Conservation (phyloP, 495 filamentous ascomycete species). For the Lindgomyces ingoldianus region DNA sequence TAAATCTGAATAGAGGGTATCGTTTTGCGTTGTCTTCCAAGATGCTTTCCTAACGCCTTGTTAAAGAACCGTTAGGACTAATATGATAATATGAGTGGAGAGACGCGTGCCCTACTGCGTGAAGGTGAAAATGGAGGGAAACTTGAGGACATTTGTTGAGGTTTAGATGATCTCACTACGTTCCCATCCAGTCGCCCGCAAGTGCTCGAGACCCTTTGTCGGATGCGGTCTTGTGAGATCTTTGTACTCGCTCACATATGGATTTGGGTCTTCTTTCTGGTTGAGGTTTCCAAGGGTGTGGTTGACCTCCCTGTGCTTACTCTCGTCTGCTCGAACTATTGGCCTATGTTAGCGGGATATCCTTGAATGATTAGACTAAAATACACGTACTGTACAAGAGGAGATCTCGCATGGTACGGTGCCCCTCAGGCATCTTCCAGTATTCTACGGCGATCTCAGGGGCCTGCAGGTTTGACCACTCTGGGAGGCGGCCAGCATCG, state of each 20-base stretch:
- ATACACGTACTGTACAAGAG: slow-evolving; percentile 62
- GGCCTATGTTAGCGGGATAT: background rate
- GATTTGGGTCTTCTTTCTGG: slow-evolving; percentile 83
- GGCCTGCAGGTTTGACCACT: slow-evolving; percentile 76
- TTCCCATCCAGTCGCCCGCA: slow-evolving; percentile 77
- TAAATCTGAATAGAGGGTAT: background rate
- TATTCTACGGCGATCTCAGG: slow-evolving; percentile 88
- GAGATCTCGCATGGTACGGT: slow-evolving; percentile 80
- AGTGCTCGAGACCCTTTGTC: slow-evolving; percentile 65
- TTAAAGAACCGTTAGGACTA: background rate
- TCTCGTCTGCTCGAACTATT: slow-evolving; percentile 80
- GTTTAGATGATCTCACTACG: slow-evolving; percentile 68
- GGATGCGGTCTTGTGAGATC: slow-evolving; percentile 64
- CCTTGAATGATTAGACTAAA: background rate
- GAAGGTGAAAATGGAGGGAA: background rate
- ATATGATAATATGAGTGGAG: background rate
- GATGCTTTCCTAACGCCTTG: background rate
- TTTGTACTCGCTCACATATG: slow-evolving; percentile 77
- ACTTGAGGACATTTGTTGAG: background rate
- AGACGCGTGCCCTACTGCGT: background rate
- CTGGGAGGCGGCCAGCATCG: slow-evolving; percentile 76
- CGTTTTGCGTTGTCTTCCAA: background rate
- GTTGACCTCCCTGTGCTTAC: slow-evolving; percentile 97
- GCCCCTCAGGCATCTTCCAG: slow-evolving; percentile 88
- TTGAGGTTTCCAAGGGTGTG: slow-evolving; percentile 87